A percentile compares a stretch with the other conserved stretches of the same genome.
phyloP scores from a whole-genome alignment of 169 alveolate genomes.

The Plasmodium cynomolgi region DNA sequence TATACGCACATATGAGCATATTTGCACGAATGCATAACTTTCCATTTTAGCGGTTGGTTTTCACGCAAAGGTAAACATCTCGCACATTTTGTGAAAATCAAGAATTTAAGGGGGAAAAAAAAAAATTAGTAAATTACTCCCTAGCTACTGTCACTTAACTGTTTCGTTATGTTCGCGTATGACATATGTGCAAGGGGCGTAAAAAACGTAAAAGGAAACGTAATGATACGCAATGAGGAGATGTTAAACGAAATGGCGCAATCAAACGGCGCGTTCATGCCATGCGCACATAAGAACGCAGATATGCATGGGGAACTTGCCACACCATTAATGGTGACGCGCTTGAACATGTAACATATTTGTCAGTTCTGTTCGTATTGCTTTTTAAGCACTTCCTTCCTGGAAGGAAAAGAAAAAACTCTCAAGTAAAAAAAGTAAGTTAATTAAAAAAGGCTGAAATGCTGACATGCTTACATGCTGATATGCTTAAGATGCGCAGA shows the following conservation, averaged over 20 bases:
- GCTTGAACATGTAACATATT: neutral
- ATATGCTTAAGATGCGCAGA: neutral
- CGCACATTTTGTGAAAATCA: neutral
- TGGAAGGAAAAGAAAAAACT: conserved; percentile 1
- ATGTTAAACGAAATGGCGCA: neutral
- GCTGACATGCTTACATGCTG: neutral
- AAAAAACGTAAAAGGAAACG: neutral
- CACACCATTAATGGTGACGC: neutral
- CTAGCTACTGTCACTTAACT: neutral
- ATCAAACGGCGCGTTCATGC: neutral
- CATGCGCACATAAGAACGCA: neutral
- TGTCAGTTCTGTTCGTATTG: neutral
- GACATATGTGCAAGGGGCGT: neutral
- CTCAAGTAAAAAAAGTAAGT: neutral
- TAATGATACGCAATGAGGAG: neutral
- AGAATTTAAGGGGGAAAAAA: neutral
- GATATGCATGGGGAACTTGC: neutral
- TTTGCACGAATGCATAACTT: neutral
- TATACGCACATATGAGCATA: neutral
- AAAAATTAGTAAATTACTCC: neutral
- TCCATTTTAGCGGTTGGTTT: neutral
- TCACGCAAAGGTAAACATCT: neutral
- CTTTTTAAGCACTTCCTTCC: neutral
- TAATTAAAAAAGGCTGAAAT: neutral
- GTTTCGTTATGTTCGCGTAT: neutral